phyloP scores from a whole-genome alignment of 2,329 filamentous ascomycete species.

The Stylonectria norvegica region DNA sequence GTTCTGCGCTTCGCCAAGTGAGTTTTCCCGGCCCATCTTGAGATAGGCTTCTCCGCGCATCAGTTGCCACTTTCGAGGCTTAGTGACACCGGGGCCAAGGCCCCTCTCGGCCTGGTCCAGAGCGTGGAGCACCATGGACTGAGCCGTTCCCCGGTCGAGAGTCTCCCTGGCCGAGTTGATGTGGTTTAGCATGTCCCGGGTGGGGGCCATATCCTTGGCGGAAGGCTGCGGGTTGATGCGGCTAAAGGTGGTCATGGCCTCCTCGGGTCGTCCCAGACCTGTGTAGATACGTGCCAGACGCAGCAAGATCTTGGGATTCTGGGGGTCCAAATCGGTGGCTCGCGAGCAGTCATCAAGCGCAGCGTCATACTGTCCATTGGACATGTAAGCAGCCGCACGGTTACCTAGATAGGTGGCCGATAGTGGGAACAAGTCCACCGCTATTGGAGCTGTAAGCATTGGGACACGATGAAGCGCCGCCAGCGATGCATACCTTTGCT shows the following conservation, averaged over 20 bases:
- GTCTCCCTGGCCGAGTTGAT: conserved; percentile 76
- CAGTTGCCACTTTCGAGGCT: conserved; percentile 89
- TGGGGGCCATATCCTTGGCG: conserved; percentile 79
- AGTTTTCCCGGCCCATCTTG: conserved; percentile 87
- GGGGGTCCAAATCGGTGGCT: conserved; percentile 78
- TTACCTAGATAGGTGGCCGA: conserved; percentile 92
- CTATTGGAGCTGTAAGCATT: conserved; percentile 45
- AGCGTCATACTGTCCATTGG: conserved; percentile 71
- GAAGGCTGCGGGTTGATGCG: conserved; percentile 78
- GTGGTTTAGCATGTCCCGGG: conserved; percentile 80
- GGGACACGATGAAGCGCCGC: background rate
- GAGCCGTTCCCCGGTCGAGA: conserved; percentile 69
- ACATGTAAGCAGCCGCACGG: conserved; percentile 91
- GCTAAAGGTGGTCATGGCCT: conserved; percentile 78
- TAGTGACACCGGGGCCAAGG: conserved; percentile 69
- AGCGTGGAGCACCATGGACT: conserved; percentile 88
- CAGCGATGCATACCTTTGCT: conserved; percentile 68
- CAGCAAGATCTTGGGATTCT: conserved; percentile 83
- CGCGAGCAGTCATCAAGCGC: conserved; percentile 84
- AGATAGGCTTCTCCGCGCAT: conserved; percentile 89
- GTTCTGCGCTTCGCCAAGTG: conserved; percentile 86
- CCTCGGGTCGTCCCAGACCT: conserved; percentile 77
- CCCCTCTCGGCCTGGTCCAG: conserved; percentile 85
- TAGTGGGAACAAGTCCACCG: conserved; percentile 80
- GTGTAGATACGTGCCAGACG: conserved; percentile 89